phyloP scores from a whole-genome alignment of 2,329 filamentous ascomycete species.

The Thyridium curvatum region DNA sequence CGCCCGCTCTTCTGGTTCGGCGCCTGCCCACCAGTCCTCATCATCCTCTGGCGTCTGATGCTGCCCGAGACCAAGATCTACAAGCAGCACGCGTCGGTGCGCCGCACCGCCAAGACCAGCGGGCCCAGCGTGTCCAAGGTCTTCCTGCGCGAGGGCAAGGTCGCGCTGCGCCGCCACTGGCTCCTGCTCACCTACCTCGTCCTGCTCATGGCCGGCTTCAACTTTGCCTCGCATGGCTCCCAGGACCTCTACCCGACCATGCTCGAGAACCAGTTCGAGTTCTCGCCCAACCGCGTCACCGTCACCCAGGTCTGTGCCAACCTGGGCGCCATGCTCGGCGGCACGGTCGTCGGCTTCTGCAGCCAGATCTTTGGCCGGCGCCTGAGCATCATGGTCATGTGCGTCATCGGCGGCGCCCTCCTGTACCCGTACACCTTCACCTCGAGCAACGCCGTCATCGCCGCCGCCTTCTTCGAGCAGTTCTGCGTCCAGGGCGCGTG shows the following conservation, averaged over 20 bases:
- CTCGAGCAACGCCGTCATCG: constrained; percentile 57
- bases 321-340: constrained; percentile 51
- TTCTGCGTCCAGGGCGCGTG: constrained; percentile 62
- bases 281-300: constrained; percentile 11
- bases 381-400: constrained; percentile 61
- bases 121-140: constrained; percentile 50
- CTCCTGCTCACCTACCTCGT: constrained; percentile 72
- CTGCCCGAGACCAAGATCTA: constrained; percentile 13
- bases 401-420: constrained; percentile 62
- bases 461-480: constrained; percentile 75
- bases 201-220: constrained; percentile 83
- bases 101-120: constrained; percentile 42
- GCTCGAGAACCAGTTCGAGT: constrained; percentile 24
- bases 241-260: constrained; percentile 48
- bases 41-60: constrained; percentile 12
- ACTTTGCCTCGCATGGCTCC: constrained; percentile 61
- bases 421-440: constrained; percentile 80
- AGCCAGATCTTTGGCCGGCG: constrained; percentile 33
- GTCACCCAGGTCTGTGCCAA: constrained; percentile 69
- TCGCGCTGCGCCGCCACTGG: constrained; percentile 77
- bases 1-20: constrained; percentile 87
- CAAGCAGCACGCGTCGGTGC: constrained; percentile 10
- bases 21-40: constrained; percentile 62
- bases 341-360: constrained; percentile 1
- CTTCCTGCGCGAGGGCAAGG: constrained; percentile 60